Percentiles rank a stretch among this genome's conserved stretches.
Conservation (phyloP, 495 filamentous ascomycete genomes). For the Astrothelium subdiscretum region DNA sequence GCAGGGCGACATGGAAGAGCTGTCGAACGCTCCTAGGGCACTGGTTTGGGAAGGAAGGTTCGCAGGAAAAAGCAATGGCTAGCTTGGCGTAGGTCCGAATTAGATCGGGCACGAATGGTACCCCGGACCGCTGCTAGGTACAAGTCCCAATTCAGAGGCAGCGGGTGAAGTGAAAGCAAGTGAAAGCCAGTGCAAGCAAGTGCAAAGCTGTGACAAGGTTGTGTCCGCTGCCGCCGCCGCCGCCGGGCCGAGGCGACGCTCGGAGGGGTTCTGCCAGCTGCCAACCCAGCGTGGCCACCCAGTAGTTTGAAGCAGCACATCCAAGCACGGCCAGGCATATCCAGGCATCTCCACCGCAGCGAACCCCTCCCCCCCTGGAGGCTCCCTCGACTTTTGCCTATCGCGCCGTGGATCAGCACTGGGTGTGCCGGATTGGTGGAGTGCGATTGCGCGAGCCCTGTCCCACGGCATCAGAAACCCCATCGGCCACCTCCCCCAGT, state of each 20-base stretch:
- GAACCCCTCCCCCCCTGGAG: too few relatives aligned
- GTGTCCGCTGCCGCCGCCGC: neutral
- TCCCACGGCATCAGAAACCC: constrained; percentile 3
- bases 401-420: neutral
- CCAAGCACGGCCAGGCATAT: neutral
- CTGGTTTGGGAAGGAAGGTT: neutral
- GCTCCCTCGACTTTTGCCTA: neutral
- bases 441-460: neutral
- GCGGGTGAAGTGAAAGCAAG: neutral
- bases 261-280: too few relatives aligned
- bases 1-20: neutral
- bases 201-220: neutral
- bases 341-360: neutral
- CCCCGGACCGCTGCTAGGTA: neutral
- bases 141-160: neutral
- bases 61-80: neutral
- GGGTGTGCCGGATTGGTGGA: neutral
- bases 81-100: neutral
- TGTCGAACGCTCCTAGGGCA: neutral
- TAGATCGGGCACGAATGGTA: neutral
- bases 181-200: neutral
- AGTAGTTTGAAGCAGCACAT: neutral
- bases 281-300: too few relatives aligned
- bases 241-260: neutral
- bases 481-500: constrained; percentile 1